Evolutionary conservation across 2,329 filamentous ascomycete genomes (phyloP).

Genomic region (Scortechinia acanthostroma): DNA sequence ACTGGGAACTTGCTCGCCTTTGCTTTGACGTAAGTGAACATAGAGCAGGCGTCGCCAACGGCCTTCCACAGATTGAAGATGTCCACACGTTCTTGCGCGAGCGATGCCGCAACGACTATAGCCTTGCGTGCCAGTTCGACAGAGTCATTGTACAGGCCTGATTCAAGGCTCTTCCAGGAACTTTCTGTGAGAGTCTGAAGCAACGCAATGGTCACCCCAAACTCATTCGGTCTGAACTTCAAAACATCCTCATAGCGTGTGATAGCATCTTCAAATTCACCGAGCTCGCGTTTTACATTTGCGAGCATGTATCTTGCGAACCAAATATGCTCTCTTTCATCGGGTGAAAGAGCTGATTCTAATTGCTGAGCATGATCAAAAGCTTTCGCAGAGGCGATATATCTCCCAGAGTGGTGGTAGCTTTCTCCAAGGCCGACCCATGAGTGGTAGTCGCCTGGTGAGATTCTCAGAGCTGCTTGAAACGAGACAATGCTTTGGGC

Average conservation of each 20-base stretch:
- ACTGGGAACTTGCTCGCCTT: constrained; percentile 56
- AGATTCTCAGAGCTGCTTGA: constrained; percentile 77
- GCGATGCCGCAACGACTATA: constrained; percentile 57
- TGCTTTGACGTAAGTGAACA: constrained; percentile 75
- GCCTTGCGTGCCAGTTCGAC: constrained; percentile 63
- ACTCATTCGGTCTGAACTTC: constrained; percentile 60
- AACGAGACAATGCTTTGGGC: constrained; percentile 84
- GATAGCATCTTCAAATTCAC: constrained; percentile 81
- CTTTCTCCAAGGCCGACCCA: constrained; percentile 97
- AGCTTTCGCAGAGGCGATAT: constrained; percentile 87
- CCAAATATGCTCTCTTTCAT: constrained; percentile 61
- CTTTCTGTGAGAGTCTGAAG: constrained; percentile 83
- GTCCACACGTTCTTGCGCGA: constrained; percentile 51
- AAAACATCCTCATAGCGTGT: constrained; percentile 70
- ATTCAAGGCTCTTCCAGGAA: constrained; percentile 70
- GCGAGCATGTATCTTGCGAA: constrained; percentile 95
- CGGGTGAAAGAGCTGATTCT: constrained; percentile 46
- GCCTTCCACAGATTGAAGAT: constrained; percentile 96
- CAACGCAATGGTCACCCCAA: constrained; percentile 79
- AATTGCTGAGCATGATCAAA: constrained; percentile 78
- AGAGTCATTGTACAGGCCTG: constrained; percentile 80
- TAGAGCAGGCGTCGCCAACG: constrained; percentile 77
- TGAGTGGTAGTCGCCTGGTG: constrained; percentile 82
- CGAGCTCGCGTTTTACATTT: constrained; percentile 86
- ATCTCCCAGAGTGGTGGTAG: constrained; percentile 87